Conservation (phyloP, 2,329 filamentous ascomycete species). For the Neodidymelliopsis sp. region DNA sequence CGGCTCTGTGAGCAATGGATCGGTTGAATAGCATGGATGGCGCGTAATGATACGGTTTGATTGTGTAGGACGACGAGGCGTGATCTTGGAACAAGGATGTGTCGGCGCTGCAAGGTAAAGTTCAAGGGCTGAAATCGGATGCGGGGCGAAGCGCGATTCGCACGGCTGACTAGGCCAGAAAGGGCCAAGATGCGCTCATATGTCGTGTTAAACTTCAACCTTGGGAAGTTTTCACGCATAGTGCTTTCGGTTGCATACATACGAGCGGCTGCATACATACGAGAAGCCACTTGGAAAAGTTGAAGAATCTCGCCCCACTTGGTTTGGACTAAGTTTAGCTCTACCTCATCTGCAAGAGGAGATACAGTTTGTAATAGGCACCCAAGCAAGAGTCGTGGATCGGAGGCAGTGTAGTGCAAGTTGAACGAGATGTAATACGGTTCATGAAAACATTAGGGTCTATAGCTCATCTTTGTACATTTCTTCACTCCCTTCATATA, state of each 20-base stretch:
- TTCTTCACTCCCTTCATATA: conserved; percentile 50
- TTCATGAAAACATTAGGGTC: no score
- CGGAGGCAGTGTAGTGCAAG: no score
- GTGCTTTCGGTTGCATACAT: no score
- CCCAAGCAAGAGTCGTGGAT: no score
- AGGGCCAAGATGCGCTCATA: conserved; percentile 1
- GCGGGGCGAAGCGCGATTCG: conserved; percentile 10
- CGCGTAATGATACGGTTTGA: conserved; percentile 19
- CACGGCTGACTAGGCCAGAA: conserved; percentile 10
- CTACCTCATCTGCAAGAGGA: no score
- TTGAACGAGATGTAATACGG: no score
- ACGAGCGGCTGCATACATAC: no score
- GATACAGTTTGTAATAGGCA: no score
- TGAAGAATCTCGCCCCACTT: no score
- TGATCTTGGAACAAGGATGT: conserved; percentile 16
- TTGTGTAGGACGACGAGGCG: conserved; percentile 8
- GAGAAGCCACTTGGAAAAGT: no score
- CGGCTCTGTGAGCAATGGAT: conserved; percentile 16
- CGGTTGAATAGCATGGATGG: conserved; percentile 19
- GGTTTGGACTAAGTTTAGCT: no score
- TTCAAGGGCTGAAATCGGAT: conserved; percentile 12
- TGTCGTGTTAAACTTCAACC: neutral
- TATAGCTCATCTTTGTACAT: conserved; percentile 52
- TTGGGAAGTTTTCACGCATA: no score
- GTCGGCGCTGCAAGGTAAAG: conserved; percentile 15